Percentiles rank a stretch among this genome's conserved stretches.
Evolutionary conservation across 169 alveolate species (phyloP).

Genomic region (Babesia bigemina): DNA sequence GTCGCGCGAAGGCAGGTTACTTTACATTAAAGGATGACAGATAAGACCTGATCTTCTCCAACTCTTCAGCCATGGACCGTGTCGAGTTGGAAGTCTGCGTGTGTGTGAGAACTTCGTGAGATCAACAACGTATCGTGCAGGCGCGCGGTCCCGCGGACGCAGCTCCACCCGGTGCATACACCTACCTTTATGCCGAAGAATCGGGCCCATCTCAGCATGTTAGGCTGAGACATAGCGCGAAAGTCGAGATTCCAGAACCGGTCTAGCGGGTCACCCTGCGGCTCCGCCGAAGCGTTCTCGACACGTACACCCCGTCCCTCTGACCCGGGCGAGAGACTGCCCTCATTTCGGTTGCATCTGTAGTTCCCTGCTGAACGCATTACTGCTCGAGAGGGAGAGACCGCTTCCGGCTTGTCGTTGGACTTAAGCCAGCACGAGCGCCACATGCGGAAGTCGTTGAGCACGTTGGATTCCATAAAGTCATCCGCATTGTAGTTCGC

Average conservation of each 20-base stretch:
- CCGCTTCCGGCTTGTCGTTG: not conserved
- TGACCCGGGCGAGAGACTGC: not conserved
- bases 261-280: constrained; percentile 34
- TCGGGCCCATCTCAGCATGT: constrained; percentile 29
- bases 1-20: not conserved
- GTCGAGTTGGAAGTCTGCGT: constrained; percentile 14
- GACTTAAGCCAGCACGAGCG: constrained; percentile 15
- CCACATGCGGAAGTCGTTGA: constrained; percentile 16
- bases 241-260: constrained; percentile 54
- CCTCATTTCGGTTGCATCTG: not conserved
- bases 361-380: not conserved
- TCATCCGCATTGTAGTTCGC: constrained; percentile 11
- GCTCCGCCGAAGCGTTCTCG: not conserved
- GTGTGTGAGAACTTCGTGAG: not conserved
- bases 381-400: not conserved
- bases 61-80: not conserved
- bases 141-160: not conserved
- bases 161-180: not conserved
- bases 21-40: constrained; percentile 1
- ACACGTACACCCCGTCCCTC: not conserved
- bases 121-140: not conserved
- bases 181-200: constrained; percentile 70
- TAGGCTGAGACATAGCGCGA: constrained; percentile 13
- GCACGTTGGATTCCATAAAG: not conserved
- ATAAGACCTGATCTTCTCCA: constrained; percentile 25